phyloP scores from a whole-genome alignment of 2,329 filamentous ascomycete species.

The Calonectria honghensis region DNA sequence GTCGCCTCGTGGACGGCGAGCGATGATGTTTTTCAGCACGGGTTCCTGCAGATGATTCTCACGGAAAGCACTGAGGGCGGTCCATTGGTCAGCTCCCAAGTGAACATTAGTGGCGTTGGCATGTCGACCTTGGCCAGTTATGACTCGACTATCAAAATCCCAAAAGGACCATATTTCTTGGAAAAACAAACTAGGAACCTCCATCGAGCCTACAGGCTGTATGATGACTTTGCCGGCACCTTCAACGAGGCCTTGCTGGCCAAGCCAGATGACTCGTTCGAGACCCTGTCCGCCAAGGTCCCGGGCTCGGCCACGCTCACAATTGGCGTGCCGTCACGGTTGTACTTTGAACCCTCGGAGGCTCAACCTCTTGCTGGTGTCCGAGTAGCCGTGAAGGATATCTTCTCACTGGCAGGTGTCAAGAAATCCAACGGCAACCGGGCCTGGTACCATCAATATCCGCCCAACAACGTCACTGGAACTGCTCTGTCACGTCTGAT shows the following conservation, averaged over 20 bases:
- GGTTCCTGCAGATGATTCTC: conserved; percentile 2
- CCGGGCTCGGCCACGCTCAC: conserved; percentile 18
- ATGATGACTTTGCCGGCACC: conserved; percentile 22
- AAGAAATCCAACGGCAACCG: conserved; percentile 28
- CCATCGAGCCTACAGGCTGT: conserved; percentile 10
- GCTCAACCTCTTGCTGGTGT: conserved; percentile 15
- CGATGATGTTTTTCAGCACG: conserved; percentile 5
- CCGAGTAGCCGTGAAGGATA: conserved; percentile 36
- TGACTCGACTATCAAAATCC: not conserved
- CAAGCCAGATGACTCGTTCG: conserved; percentile 1
- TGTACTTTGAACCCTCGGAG: conserved; percentile 18
- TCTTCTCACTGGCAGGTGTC: conserved; percentile 32
- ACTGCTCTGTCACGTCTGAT: conserved; percentile 32
- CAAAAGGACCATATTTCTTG: conserved; percentile 19
- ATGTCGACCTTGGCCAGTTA: not conserved
- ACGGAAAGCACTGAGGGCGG: not conserved
- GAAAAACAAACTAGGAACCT: conserved; percentile 1
- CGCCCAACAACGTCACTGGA: not conserved
- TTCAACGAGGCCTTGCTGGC: conserved; percentile 19
- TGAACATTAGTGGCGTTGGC: not conserved
- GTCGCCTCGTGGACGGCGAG: not conserved
- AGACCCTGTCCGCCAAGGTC: conserved; percentile 8
- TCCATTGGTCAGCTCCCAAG: not conserved
- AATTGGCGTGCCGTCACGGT: conserved; percentile 17
- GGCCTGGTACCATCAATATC: conserved; percentile 24